These are phyloP conservation scores for Plenodomus biglobosus DNA, from an alignment of 2,329 filamentous ascomycete species.

Conservation along the genomic window DNA sequence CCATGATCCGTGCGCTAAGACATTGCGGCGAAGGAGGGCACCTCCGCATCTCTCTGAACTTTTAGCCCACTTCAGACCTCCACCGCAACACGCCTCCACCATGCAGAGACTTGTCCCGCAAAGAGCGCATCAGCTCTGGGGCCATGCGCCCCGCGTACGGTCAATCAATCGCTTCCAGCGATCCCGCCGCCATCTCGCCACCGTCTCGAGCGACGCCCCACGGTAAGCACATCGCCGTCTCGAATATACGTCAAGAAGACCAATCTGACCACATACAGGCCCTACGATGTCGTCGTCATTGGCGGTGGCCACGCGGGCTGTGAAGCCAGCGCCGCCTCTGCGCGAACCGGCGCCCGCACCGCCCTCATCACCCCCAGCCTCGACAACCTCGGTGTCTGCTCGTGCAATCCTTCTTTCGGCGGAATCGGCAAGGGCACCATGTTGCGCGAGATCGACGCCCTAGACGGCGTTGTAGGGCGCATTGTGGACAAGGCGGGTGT, in stretches of 20 bases:
- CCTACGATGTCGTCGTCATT: conserved; percentile 91
- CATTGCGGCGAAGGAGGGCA: conserved; percentile 18
- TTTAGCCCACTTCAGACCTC: conserved; percentile 7
- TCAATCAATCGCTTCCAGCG: conserved; percentile 41
- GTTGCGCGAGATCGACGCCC: conserved; percentile 88
- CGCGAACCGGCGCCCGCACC: conserved; percentile 83
- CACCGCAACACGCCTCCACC: conserved; percentile 8
- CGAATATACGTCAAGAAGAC: neutral
- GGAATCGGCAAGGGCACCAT: conserved; percentile 99
- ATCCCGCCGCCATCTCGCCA: conserved; percentile 48
- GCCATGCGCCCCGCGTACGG: conserved; percentile 52
- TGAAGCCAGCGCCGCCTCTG: conserved; percentile 89
- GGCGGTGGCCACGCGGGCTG: conserved; percentile 94
- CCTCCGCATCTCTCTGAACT: conserved; percentile 14
- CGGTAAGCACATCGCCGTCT: conserved; percentile 16
- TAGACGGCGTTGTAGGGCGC: conserved; percentile 85
- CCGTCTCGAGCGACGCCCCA: conserved; percentile 43
- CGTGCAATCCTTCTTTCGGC: conserved; percentile 94
- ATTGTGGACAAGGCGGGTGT: conserved; percentile 92
- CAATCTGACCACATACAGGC: conserved; percentile 49
- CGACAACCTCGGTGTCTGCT: conserved; percentile 90
- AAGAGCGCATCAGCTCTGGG: conserved; percentile 49
- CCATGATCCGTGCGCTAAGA: neutral
- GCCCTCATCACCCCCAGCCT: conserved; percentile 85
- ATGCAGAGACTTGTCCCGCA: conserved; percentile 32